phyloP scores from a whole-genome alignment of 1,284 basidiomycete genomes.

The Microbotryum intermedium region DNA sequence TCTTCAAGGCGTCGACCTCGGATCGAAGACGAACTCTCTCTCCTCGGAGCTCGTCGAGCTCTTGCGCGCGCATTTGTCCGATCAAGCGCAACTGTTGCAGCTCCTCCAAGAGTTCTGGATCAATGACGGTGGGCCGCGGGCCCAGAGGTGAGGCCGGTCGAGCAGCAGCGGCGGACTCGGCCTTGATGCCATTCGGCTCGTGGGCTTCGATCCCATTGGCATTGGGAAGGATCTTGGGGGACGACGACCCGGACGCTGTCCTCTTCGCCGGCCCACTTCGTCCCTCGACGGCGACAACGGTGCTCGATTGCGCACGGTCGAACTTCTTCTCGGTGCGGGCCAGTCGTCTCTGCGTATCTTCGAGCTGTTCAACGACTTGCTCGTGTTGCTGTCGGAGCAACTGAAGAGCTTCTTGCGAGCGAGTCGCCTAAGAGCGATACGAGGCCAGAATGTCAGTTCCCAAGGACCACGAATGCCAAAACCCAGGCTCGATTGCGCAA shows the following conservation, averaged over 20 bases:
- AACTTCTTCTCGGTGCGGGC: conserved; percentile 31
- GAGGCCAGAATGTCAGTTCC: not conserved
- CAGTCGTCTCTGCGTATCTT: conserved; percentile 26
- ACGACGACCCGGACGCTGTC: no score
- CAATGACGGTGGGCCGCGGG: no score
- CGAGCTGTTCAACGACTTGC: conserved; percentile 27
- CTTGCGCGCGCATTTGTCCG: conserved; percentile 6
- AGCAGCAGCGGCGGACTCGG: no score
- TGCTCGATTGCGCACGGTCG: conserved; percentile 29
- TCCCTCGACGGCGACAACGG: conserved; percentile 31
- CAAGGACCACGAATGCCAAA: no score
- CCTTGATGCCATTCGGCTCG: no score
- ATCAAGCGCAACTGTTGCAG: not conserved
- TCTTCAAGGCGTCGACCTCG: conserved; percentile 25
- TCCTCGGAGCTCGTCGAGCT: conserved; percentile 22
- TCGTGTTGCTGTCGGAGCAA: conserved; percentile 27
- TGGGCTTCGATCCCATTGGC: no score
- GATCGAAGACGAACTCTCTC: conserved; percentile 21
- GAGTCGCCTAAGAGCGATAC: conserved; percentile 5
- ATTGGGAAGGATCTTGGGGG: no score
- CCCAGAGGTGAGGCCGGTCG: no score
- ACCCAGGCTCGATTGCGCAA: no score
- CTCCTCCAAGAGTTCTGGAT: conserved; percentile 2
- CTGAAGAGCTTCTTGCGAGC: conserved; percentile 23
- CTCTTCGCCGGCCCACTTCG: not conserved